Evolutionary conservation across 306 rosid species (phyloP), one percentile per base, ranked within the genome.

Genomic region (Cicer judaicum): DNA sequence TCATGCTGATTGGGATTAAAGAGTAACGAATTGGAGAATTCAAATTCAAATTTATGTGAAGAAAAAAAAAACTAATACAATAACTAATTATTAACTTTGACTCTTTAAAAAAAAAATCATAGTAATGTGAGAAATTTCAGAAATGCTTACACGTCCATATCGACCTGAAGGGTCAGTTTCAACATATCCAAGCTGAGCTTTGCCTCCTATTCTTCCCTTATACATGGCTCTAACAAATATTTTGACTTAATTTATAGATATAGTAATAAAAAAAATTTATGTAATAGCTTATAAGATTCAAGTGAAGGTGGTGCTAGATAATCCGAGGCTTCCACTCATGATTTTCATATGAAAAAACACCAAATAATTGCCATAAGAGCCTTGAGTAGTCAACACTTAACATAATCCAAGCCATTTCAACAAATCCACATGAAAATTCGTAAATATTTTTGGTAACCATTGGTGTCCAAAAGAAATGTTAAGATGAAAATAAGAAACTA

Each of bases 241-340:
- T 69, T 13, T 46, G 15, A 74, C 54, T 56, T 59, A 78, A 73
- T 34, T 54, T 64, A 64, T 16, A 43, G 7, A 16, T 34, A 41
- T 43, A 36, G 15, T 19, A 53, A 7, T 16, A 13, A 13, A 75
- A 71, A 71, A 72, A 11, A 81, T 75, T 15, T 68, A 21, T 60
- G 2, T 54, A 43, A 62, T 39, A 63, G 24, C 36, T 59, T 60
- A 52, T 64, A 56, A 13, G 56, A 18, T 14, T 67, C 9, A 77
- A 72, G 15, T 11, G 42, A 50, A 65, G 14, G 71, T 1, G n/a
- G 40, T 78, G 90, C 95, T 93, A 93, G 79, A 78, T 38, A 54
- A 93, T 93, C 92, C 92, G 89, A 82, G 97, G 93, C 87, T 93
- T 91, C 74, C 96, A 96, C 60, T 86, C 89, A 21, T 88, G 93